These are phyloP conservation scores for Trichoderma erinaceum DNA, from an alignment of 495 filamentous ascomycete genomes.

Conservation along the genomic window DNA sequence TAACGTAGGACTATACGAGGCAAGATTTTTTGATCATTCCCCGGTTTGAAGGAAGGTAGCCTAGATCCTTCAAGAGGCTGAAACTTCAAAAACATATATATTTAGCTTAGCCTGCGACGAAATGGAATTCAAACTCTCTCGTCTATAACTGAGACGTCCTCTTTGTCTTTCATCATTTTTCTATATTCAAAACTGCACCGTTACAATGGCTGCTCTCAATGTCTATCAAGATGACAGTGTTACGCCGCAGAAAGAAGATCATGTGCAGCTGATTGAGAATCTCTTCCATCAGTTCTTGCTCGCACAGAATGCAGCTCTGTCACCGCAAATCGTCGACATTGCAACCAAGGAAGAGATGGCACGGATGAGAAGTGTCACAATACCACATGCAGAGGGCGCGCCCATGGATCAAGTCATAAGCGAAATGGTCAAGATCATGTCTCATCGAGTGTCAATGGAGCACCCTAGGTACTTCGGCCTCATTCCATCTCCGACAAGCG, in stretches of 20 bases:
- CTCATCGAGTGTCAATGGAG: slow-evolving; percentile 3
- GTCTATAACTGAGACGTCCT: too few relatives aligned
- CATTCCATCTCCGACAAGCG: slow-evolving; percentile 19
- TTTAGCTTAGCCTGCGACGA: too few relatives aligned
- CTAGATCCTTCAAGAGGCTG: too few relatives aligned
- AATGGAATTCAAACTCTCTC: too few relatives aligned
- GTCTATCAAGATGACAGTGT: neutral
- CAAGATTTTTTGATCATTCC: too few relatives aligned
- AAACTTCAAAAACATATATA: too few relatives aligned
- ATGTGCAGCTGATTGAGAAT: neutral
- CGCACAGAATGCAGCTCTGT: neutral
- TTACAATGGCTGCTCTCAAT: neutral
- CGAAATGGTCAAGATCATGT: slow-evolving; percentile 4
- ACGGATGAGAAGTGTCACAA: neutral
- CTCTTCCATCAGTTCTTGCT: neutral
- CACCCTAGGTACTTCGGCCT: slow-evolving; percentile 23
- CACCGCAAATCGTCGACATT: neutral
- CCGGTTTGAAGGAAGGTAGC: too few relatives aligned
- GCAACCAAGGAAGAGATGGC: neutral
- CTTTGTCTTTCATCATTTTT: too few relatives aligned
- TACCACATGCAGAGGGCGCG: neutral
- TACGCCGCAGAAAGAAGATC: neutral
- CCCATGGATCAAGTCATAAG: neutral
- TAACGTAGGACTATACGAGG: too few relatives aligned
- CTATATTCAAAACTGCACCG: neutral